Conservation (phyloP, 768 basidiomycete species). For the Piloderma croceum region DNA sequence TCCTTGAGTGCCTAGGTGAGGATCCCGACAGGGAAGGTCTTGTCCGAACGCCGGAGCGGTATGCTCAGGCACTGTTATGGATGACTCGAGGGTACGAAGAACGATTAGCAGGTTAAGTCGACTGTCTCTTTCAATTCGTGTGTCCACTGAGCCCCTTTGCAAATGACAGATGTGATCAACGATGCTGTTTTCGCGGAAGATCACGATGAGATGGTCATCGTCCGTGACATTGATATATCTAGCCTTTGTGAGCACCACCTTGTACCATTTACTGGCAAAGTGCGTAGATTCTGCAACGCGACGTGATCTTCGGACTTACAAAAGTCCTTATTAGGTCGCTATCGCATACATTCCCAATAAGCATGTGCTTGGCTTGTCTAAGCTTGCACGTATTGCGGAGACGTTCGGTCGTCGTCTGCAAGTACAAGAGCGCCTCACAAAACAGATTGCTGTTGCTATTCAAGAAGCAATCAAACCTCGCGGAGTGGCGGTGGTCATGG, state of each 20-base stretch:
- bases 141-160: slow-evolving; percentile 1
- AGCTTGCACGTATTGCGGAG: slow-evolving; percentile 94
- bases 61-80: slow-evolving; percentile 96
- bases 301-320: slow-evolving; percentile 6
- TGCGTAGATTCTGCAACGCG: slow-evolving; percentile 33
- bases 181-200: slow-evolving; percentile 98
- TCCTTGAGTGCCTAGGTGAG: slow-evolving; percentile 97
- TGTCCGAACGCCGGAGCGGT: slow-evolving; percentile 86
- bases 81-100: slow-evolving; percentile 99
- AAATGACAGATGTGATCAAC: slow-evolving; percentile 83
- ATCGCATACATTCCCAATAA: slow-evolving; percentile 97
- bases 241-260: slow-evolving; percentile 98
- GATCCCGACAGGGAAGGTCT: slow-evolving; percentile 95
- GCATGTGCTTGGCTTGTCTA: slow-evolving; percentile 90
- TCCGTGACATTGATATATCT: slow-evolving; percentile 94
- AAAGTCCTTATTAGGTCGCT: slow-evolving; percentile 60
- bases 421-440: slow-evolving; percentile 95
- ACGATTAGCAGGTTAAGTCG: slow-evolving; percentile 68
- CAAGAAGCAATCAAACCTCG: slow-evolving; percentile 97
- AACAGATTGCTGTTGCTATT: slow-evolving; percentile 96
- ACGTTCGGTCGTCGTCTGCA: slow-evolving; percentile 94
- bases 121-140: slow-evolving; percentile 11
- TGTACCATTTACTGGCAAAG: slow-evolving; percentile 97
- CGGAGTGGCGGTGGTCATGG: slow-evolving; percentile 99
- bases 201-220: slow-evolving; percentile 99